Conservation (phyloP, 1,284 basidiomycete species). For the Papiliotrema terrestris region DNA sequence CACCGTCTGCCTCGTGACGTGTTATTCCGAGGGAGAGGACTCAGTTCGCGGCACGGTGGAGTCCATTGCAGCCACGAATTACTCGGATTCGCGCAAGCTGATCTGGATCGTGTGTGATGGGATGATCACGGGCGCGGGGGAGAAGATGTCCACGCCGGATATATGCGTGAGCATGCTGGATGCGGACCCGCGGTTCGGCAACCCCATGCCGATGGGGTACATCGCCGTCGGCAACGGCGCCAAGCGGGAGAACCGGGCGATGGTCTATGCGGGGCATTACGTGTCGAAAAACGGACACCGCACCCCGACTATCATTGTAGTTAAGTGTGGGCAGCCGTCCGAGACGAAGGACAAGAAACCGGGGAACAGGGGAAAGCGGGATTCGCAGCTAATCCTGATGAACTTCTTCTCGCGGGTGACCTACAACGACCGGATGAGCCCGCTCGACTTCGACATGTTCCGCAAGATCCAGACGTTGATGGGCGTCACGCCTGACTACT, state of each 20-base stretch:
- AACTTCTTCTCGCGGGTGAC: slow-evolving; percentile 99
- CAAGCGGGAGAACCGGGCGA: slow-evolving; percentile 89
- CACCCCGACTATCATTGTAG: slow-evolving; percentile 91
- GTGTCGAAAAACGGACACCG: slow-evolving; percentile 64
- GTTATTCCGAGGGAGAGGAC: slow-evolving; percentile 95
- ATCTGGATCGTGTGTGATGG: slow-evolving; percentile 96
- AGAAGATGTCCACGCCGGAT: slow-evolving; percentile 92
- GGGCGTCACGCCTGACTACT: slow-evolving; percentile 99
- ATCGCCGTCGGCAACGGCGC: slow-evolving; percentile 81
- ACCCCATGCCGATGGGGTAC: slow-evolving; percentile 94
- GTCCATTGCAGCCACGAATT: slow-evolving; percentile 83
- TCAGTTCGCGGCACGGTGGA: slow-evolving; percentile 88
- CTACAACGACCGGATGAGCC: slow-evolving; percentile 97
- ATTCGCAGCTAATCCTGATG: slow-evolving; percentile 98
- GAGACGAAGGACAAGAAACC: slow-evolving; percentile 89
- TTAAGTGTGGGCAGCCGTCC: slow-evolving; percentile 84
- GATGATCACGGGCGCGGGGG: slow-evolving; percentile 97
- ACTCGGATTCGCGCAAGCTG: slow-evolving; percentile 87
- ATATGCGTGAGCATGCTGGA: slow-evolving; percentile 90
- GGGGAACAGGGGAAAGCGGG: slow-evolving; percentile 96
- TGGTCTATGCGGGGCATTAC: slow-evolving; percentile 99
- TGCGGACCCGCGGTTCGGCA: slow-evolving; percentile 91
- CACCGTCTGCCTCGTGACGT: slow-evolving; percentile 91
- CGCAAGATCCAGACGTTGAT: slow-evolving; percentile 93
- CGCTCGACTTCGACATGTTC: slow-evolving; percentile 97